These are phyloP conservation scores for Rhizopogon vesiculosus DNA, from an alignment of 768 basidiomycete genomes.

Conservation along the genomic window DNA sequence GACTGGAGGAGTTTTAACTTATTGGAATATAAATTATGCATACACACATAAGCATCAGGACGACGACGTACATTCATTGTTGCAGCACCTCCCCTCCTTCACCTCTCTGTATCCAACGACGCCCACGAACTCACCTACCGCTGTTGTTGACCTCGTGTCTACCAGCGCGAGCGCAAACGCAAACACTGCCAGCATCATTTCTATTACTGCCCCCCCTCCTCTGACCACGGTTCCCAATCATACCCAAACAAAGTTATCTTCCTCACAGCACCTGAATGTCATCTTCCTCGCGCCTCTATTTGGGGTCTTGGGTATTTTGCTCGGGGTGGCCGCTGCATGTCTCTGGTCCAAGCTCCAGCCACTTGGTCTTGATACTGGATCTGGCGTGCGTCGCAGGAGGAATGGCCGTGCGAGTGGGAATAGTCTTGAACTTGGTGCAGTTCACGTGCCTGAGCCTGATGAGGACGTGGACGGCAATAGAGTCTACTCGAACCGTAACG, in stretches of 20 bases:
- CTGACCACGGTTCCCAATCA: constrained; percentile 9
- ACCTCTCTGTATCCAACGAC: not conserved
- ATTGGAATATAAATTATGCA: constrained; percentile 9
- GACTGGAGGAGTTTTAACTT: not conserved
- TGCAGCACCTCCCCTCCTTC: not conserved
- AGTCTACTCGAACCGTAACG: not conserved
- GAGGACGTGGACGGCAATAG: constrained; percentile 11
- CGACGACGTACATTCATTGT: not conserved
- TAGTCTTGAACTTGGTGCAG: constrained; percentile 15
- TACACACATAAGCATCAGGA: not conserved
- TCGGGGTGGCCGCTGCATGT: constrained; percentile 13
- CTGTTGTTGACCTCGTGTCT: not conserved
- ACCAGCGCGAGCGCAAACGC: constrained; percentile 7
- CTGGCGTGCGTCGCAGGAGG: not conserved
- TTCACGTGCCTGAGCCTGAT: constrained; percentile 15
- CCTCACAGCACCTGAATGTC: constrained; percentile 19
- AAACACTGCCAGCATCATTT: constrained; percentile 18
- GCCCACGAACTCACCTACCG: not conserved
- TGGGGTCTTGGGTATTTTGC: constrained; percentile 16
- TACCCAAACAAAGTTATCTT: constrained; percentile 11
- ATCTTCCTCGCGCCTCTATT: constrained; percentile 24
- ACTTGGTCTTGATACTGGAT: not conserved
- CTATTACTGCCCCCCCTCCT: constrained; percentile 30
- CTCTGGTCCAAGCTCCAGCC: constrained; percentile 11
- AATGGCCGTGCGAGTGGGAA: not conserved